Base-by-base conservation (phyloP, 306 rosid genomes). In the Gillenia trifoliata region DNA sequence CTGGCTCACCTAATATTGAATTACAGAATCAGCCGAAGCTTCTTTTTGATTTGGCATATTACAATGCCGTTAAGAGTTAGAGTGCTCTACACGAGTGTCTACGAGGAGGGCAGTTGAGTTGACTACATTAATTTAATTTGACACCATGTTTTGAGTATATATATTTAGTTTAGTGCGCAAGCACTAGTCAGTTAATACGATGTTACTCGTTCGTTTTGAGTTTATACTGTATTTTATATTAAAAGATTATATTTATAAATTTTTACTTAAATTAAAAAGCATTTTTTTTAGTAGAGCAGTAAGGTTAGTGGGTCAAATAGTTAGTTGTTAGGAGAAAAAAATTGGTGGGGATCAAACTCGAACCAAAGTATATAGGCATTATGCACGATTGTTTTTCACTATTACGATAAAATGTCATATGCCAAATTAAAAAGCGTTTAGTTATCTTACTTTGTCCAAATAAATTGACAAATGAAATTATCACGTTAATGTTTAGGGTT, bases 321-420 rank as follows among this genome's bases (percentile, higher is more conserved):
- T 38, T 9, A 8, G 0, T 38, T 8, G 11, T 38, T 2, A 38
- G 3, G 3, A 38, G 3, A 0, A 38, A 0, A 0, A 0, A 38
- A 38, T 38, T 3, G 0, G 9, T 38, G 11, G 2, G 0, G 9
- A 38, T 8, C 11, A 38, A 10, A 38, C 2, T 11, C 11, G 9
- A 10, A 38, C 3, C 10, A 38, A 38, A 38, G 10, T 38, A 38
- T 2, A 38, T 8, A 8, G 2, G 41, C n/a, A n/a, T n/a, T n/a
- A n/a, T n/a, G n/a, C n/a, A n/a, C n/a, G n/a, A n/a, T n/a, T n/a
- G 11, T 3, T 38, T 38, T 38, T 0, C 0, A 0, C 3, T 3
- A 2, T 3, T 38, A 38, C 2, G 3, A 2, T 38, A 38, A 38
- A 38, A 38, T 2, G 2, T 1, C 11, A 38, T 38, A 0, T 2